These are phyloP conservation scores for Monosporozyma servazzii DNA, from an alignment of 805 yeast genomes.

Conservation along the genomic window DNA sequence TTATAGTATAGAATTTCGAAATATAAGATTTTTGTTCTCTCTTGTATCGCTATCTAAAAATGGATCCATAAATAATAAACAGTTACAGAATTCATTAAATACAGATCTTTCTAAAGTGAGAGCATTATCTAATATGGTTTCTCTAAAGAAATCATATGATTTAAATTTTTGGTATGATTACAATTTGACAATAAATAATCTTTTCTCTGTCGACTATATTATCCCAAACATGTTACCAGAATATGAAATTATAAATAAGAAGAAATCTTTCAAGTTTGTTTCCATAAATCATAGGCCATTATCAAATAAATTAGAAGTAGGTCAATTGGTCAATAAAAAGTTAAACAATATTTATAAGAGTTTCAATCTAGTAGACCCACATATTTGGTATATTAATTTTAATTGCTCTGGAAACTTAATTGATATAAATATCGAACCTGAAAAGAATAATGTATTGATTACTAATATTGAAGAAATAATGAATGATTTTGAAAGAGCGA, in stretches of 20 bases:
- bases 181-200: constrained; percentile 6
- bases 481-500: neutral
- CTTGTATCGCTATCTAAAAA: constrained; percentile 15
- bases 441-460: constrained; percentile 34
- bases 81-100: constrained; percentile 10
- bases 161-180: constrained; percentile 13
- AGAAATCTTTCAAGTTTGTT: constrained; percentile 21
- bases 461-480: constrained; percentile 17
- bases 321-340: constrained; percentile 21
- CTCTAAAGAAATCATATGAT: constrained; percentile 6
- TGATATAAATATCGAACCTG: constrained; percentile 40
- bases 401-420: constrained; percentile 11
- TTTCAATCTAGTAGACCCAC: constrained; percentile 23
- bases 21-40: constrained; percentile 27
- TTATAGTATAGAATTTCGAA: constrained; percentile 27
- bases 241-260: constrained; percentile 17
- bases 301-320: constrained; percentile 24
- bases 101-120: constrained; percentile 9
- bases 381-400: constrained; percentile 31
- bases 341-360: constrained; percentile 21
- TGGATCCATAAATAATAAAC: constrained; percentile 11
- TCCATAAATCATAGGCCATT: constrained; percentile 31
- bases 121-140: constrained; percentile 8
- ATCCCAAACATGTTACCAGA: constrained; percentile 31
- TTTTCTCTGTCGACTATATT: constrained; percentile 12